Percentiles rank a stretch among this genome's conserved stretches.
These are phyloP conservation scores for Tylopilus sp. DNA, from an alignment of 768 basidiomycete genomes.

Conservation along the genomic window DNA sequence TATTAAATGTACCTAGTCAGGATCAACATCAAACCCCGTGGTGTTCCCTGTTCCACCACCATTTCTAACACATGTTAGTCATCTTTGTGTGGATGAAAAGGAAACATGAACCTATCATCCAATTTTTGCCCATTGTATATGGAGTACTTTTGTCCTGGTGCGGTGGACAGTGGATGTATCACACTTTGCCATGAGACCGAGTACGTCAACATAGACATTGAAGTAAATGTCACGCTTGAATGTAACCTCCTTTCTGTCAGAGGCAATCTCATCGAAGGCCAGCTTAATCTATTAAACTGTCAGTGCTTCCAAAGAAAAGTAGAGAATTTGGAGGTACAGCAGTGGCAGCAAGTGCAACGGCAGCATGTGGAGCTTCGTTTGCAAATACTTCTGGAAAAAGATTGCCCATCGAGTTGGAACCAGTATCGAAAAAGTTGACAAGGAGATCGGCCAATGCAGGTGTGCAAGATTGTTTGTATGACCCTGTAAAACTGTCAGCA, in stretches of 20 bases:
- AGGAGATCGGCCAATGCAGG: not conserved
- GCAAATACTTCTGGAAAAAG: conserved; percentile 3
- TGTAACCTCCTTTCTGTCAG: conserved; percentile 2
- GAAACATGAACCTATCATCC: not conserved
- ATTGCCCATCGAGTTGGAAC: not conserved
- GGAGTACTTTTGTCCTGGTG: not conserved
- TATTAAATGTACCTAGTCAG: not conserved
- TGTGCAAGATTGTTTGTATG: conserved; percentile 7
- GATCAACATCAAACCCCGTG: not conserved
- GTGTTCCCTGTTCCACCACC: not conserved
- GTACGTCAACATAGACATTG: not conserved
- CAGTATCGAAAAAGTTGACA: conserved; percentile 7
- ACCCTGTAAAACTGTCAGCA: not conserved
- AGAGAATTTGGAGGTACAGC: not conserved
- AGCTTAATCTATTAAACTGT: conserved; percentile 3
- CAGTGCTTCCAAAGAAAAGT: not conserved
- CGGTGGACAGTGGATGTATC: not conserved
- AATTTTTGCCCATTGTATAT: not conserved
- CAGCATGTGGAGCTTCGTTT: not conserved
- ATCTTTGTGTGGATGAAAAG: not conserved
- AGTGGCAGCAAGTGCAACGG: not conserved
- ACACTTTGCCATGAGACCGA: not conserved
- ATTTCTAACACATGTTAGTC: not conserved
- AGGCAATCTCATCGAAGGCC: too few relatives aligned
- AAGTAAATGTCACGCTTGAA: conserved; percentile 1